Conservation (phyloP, 208 protist genomes). For the Leishmania turanica region DNA sequence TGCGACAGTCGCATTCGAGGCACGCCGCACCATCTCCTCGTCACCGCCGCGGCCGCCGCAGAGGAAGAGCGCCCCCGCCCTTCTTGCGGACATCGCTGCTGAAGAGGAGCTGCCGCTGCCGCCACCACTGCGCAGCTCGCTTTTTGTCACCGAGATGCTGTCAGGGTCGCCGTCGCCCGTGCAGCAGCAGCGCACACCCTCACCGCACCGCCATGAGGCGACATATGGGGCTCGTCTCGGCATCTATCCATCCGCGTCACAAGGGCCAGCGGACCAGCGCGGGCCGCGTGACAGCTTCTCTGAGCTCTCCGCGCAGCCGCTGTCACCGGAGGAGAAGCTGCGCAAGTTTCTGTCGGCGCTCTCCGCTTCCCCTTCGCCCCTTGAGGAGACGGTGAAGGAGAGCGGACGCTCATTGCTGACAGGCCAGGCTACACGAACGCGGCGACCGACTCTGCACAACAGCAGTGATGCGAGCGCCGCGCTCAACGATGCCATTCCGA, state of each 20-base stretch:
- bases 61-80: constrained; percentile 9
- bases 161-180: constrained; percentile 9
- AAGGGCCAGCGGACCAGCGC: neutral
- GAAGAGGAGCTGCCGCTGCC: constrained; percentile 14
- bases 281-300: neutral
- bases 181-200: neutral
- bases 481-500: neutral
- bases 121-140: constrained; percentile 22
- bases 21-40: neutral
- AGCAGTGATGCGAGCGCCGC: neutral
- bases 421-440: neutral
- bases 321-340: constrained; percentile 16
- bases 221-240: constrained; percentile 5
- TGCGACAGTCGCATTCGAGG: neutral
- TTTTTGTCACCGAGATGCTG: constrained; percentile 10
- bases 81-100: neutral
- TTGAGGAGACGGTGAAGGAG: constrained; percentile 1
- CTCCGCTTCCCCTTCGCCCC: neutral
- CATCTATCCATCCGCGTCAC: neutral
- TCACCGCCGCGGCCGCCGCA: neutral
- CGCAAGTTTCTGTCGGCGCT: neutral
- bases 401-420: neutral
- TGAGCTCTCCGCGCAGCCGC: neutral
- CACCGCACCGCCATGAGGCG: neutral
- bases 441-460: neutral